A percentile compares a stretch with the other conserved stretches of the same genome.
phyloP scores from a whole-genome alignment of 208 protist species.

The Trypanosomatidae sp. region DNA sequence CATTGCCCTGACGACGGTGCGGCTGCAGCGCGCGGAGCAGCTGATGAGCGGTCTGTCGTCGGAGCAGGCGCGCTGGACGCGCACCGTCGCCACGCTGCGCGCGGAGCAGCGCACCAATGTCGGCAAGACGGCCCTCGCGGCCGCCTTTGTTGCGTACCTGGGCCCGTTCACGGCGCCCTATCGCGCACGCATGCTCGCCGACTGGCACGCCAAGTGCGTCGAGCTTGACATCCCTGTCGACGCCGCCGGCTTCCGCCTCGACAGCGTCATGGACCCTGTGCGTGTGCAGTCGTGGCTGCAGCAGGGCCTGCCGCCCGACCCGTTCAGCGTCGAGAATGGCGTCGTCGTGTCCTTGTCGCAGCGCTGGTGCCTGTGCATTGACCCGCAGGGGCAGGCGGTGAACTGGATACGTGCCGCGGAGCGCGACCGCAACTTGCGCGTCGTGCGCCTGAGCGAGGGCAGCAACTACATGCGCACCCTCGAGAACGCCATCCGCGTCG shows the following conservation, averaged over 20 bases:
- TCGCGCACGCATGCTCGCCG: constrained; percentile 51
- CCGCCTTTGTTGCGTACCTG: constrained; percentile 87
- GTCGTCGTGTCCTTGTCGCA: constrained; percentile 77
- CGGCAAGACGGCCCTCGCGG: constrained; percentile 75
- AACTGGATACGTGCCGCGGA: constrained; percentile 94
- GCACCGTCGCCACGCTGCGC: constrained; percentile 44
- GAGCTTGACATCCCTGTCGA: constrained; percentile 57
- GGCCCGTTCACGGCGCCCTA: constrained; percentile 85
- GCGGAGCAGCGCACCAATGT: constrained; percentile 40
- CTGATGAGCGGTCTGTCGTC: constrained; percentile 78
- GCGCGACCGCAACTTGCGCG: constrained; percentile 80
- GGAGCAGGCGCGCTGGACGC: constrained; percentile 76
- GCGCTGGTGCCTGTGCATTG: constrained; percentile 92
- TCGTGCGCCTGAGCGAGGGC: constrained; percentile 86
- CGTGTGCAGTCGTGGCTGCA: constrained; percentile 89
- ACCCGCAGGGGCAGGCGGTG: constrained; percentile 92
- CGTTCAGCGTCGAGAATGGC: constrained; percentile 90
- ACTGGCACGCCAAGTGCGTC: constrained; percentile 59
- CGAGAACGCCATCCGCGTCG: constrained; percentile 91
- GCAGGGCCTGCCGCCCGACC: constrained; percentile 89
- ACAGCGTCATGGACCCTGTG: constrained; percentile 86
- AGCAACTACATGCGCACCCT: constrained; percentile 87
- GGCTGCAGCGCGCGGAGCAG: constrained; percentile 82
- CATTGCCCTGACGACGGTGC: constrained; percentile 83
- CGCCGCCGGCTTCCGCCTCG: constrained; percentile 56